phyloP scores from a whole-genome alignment of 2,329 filamentous ascomycete species.

The Alternaria sp. region DNA sequence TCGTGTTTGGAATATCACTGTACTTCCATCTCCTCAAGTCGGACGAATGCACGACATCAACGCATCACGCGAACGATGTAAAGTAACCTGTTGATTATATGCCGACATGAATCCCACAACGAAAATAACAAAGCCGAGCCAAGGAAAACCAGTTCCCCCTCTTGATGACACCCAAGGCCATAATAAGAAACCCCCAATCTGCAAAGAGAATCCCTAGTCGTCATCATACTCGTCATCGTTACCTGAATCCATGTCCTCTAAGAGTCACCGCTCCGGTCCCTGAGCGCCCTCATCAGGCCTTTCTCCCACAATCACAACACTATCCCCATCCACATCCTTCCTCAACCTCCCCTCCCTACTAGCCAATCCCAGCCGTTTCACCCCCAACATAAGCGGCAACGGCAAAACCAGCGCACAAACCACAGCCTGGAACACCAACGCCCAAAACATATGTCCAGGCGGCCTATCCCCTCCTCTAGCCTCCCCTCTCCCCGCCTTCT shows the following conservation, averaged over 20 bases:
- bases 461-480: constrained; percentile 54
- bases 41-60: background rate
- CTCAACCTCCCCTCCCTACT: constrained; percentile 43
- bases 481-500: constrained; percentile 34
- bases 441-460: constrained; percentile 74
- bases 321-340: constrained; percentile 45
- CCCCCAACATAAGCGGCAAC: constrained; percentile 72
- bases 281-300: constrained; percentile 17
- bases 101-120: background rate
- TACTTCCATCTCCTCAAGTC: constrained; percentile 36
- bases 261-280: constrained; percentile 31
- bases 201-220: background rate
- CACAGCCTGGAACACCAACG: constrained; percentile 81
- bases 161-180: background rate
- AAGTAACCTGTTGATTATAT: background rate
- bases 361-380: constrained; percentile 66
- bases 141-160: background rate
- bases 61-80: background rate
- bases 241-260: constrained; percentile 29
- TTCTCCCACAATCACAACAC: constrained; percentile 16
- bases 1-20: constrained; percentile 52
- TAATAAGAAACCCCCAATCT: background rate
- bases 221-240: constrained; percentile 3
- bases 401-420: constrained; percentile 71
- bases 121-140: background rate